Evolutionary conservation across 352 stramenopile species (phyloP).

Genomic region (Pythium phragmitis): DNA sequence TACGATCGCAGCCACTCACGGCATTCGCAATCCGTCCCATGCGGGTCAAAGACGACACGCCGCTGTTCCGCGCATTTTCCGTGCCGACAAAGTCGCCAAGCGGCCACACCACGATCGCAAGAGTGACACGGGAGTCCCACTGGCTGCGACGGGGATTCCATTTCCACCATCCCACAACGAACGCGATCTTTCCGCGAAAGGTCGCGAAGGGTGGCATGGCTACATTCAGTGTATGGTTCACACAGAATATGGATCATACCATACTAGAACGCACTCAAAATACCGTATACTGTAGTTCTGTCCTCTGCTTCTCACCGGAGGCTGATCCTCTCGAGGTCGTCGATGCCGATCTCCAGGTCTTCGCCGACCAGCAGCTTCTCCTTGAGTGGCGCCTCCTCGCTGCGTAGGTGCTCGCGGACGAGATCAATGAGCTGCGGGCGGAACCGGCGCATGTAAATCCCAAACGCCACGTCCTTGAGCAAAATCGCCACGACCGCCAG

Average conservation of each 20-base stretch:
- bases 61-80: neutral
- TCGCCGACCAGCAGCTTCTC: neutral
- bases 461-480: slow-evolving; percentile 66
- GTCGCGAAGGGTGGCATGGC: neutral
- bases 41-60: neutral
- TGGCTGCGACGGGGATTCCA: neutral
- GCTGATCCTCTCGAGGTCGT: neutral
- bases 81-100: neutral
- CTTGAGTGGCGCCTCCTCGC: neutral
- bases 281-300: too few species aligned
- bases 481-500: slow-evolving; percentile 61
- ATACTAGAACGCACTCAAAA: neutral
- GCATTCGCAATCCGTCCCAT: neutral
- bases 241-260: neutral
- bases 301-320: neutral
- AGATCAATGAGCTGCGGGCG: slow-evolving; percentile 60
- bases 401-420: slow-evolving; percentile 40
- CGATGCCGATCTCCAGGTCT: neutral
- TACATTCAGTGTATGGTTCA: neutral
- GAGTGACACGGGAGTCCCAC: neutral
- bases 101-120: neutral
- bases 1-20: neutral
- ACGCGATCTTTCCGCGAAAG: too few species aligned
- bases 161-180: neutral
- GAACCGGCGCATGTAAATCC: slow-evolving; percentile 55